Evolutionary conservation across 2,329 filamentous ascomycete species (phyloP), one percentile per base, ranked within the genome.

Genomic region (Tolypocladium amazonense): DNA sequence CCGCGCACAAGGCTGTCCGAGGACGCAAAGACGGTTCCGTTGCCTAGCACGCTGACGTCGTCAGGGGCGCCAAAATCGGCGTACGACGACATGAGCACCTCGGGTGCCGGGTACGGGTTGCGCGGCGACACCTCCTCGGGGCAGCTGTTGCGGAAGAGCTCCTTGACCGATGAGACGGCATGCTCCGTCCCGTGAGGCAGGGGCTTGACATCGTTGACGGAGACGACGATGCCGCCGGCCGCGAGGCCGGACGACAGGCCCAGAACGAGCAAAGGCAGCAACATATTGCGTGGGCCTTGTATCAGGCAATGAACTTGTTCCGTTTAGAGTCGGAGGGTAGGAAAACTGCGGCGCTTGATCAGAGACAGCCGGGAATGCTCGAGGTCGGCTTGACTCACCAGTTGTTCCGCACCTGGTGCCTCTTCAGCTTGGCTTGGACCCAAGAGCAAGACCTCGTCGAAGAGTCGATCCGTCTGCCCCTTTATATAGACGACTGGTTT

Each of bases 1-100:
- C 76, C 73, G 23, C 76, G 71, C 25, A 81, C 71, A 62, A 82
- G 73, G 33, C 77, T 76, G 60, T 67, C 70, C 0, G 72, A 74
- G 1, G 70, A 73, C 1, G 71, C 65, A 30, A 66, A 73, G 5
- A 71, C 50, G 20, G 58, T 64, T 25, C 59, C 59, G 12, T 63
- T 56, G 0, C 59, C 27, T 12, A 69, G 67, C 0, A 43, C 57
- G 18, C 60, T 43, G 52, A 20, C 53, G 4, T 64, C 38, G 14
- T 61, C 60, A 30, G 66, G 33, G 4, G 59, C 53, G 15, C 61
- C 61, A 41, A 65, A 57, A 35, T 67, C 58, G 9, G 62, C 58
- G 60, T 65, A 72, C 0, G 69, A 72, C 0, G 72, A 73, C 7
- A 71, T 60, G 12, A 74, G 56, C 0, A 74, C 61, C 35, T 65